phyloP scores from a whole-genome alignment of 129 eudicot species.

The carrot (Daucus carota) region DH1_v3.0 NC_030385.2:35360001-35360500 shows the following conservation, averaged over 20 bases:
- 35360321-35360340: constrained; percentile 90
- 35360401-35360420: constrained; percentile 97
- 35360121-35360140: constrained; percentile 55
- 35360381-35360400: constrained; percentile 67
- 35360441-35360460: constrained; percentile 84
- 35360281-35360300: constrained; percentile 83
- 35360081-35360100: constrained; percentile 99
- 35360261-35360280: constrained; percentile 94
- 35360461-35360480: constrained; percentile 79
- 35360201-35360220: background rate
- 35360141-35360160: constrained; percentile 62
- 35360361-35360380: constrained; percentile 55
- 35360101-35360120: constrained; percentile 92
- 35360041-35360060: constrained; percentile 83
- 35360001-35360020: constrained; percentile 56
- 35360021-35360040: constrained; percentile 80
- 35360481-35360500: constrained; percentile 65
- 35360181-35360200: background rate
- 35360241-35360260: constrained; percentile 24
- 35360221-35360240: constrained; percentile 11
- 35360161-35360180: background rate
- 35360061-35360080: constrained; percentile 67
- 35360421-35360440: constrained; percentile 79
- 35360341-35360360: constrained; percentile 95
- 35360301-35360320: constrained; percentile 85